Percentiles rank a stretch among this genome's conserved stretches.
These are phyloP conservation scores for Candida nemodendra DNA, from an alignment of 805 yeast genomes.

Conservation along the genomic window DNA sequence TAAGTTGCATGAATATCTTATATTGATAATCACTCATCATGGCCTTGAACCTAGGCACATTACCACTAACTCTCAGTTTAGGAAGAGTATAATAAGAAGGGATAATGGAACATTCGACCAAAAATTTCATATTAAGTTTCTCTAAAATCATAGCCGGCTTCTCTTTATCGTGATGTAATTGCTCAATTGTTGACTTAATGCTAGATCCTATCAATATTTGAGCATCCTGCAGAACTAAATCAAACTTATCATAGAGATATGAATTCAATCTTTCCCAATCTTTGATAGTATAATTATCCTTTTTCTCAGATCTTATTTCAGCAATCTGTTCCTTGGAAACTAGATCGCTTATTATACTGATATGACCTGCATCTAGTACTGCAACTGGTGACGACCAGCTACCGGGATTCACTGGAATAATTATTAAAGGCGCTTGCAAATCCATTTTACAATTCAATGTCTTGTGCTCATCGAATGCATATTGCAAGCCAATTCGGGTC, in stretches of 20 bases:
- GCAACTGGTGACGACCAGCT: constrained; percentile 85
- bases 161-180: constrained; percentile 49
- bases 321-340: constrained; percentile 68
- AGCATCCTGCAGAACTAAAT: constrained; percentile 74
- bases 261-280: constrained; percentile 78
- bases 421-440: constrained; percentile 88
- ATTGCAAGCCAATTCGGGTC: constrained; percentile 88
- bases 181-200: constrained; percentile 73
- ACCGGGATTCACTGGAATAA: constrained; percentile 78
- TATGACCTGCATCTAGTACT: constrained; percentile 93
- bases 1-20: constrained; percentile 75
- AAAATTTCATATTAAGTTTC: constrained; percentile 67
- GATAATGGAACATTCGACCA: constrained; percentile 79
- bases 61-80: constrained; percentile 68
- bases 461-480: constrained; percentile 92
- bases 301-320: constrained; percentile 61
- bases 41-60: constrained; percentile 68
- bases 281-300: constrained; percentile 50
- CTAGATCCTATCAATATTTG: constrained; percentile 85
- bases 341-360: constrained; percentile 76
- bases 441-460: constrained; percentile 84
- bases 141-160: constrained; percentile 68
- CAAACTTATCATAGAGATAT: constrained; percentile 87
- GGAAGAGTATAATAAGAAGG: constrained; percentile 79
- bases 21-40: constrained; percentile 87